phyloP scores from a whole-genome alignment of 768 basidiomycete species.

The Fistulinella prunicolor region DNA sequence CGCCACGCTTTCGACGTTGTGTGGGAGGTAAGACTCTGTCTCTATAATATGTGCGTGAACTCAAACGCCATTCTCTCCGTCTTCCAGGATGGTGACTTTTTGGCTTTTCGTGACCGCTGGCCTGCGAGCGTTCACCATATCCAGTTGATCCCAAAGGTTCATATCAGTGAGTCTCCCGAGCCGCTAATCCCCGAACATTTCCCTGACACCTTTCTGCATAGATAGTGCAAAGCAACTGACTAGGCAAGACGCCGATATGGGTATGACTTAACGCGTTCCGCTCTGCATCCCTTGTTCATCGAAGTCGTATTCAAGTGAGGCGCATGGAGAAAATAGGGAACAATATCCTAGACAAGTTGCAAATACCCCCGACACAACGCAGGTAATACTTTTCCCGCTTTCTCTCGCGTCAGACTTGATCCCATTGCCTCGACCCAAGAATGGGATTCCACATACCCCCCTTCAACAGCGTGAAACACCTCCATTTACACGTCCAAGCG shows the following conservation, averaged over 20 bases:
- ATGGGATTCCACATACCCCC: constrained; percentile 84
- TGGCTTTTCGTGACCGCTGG: constrained; percentile 51
- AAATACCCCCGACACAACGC: constrained; percentile 41
- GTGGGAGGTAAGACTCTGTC: constrained; percentile 41
- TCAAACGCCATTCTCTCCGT: not conserved
- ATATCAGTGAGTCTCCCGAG: constrained; percentile 51
- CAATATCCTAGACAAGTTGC: constrained; percentile 45
- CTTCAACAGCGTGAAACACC: constrained; percentile 66
- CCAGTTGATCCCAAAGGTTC: constrained; percentile 49
- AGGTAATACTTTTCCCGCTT: constrained; percentile 39
- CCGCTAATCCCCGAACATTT: too few relatives aligned
- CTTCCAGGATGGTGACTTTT: constrained; percentile 44
- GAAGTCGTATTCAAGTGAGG: constrained; percentile 32
- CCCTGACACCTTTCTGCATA: constrained; percentile 28
- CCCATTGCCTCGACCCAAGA: constrained; percentile 36
- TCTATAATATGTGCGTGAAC: not conserved
- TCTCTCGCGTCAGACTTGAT: too few relatives aligned
- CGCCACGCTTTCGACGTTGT: constrained; percentile 43
- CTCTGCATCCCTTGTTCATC: too few relatives aligned
- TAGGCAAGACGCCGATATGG: constrained; percentile 43
- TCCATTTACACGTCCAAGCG: constrained; percentile 73
- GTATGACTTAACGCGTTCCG: too few relatives aligned
- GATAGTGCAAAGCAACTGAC: constrained; percentile 54
- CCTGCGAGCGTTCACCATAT: constrained; percentile 51
- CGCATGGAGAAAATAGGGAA: constrained; percentile 53